Conservation (phyloP, 169 alveolate genomes). For the Babesia caballi region DNA sequence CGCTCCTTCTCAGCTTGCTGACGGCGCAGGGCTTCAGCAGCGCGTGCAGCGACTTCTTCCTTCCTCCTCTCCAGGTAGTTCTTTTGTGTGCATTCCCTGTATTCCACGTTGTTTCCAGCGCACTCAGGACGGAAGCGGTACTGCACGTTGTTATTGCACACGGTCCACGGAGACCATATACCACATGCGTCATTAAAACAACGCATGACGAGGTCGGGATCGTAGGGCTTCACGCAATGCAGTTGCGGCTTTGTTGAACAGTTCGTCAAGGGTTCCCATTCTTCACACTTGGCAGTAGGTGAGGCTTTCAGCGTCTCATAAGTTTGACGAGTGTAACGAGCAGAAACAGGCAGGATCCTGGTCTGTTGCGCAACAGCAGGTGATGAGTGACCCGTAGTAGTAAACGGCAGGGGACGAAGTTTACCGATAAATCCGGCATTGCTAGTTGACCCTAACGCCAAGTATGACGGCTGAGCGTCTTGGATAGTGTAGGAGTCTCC, state of each 20-base stretch:
- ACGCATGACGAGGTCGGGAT: not conserved
- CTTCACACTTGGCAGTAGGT: constrained; percentile 3
- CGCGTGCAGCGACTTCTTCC: not conserved
- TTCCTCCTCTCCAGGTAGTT: not conserved
- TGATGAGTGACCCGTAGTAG: too few relatives aligned
- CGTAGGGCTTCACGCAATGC: constrained; percentile 14
- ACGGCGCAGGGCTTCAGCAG: not conserved
- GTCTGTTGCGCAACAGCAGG: not conserved
- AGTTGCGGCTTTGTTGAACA: constrained; percentile 36
- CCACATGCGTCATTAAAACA: constrained; percentile 31
- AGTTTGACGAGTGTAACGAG: not conserved
- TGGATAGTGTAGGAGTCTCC: not conserved
- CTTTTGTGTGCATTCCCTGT: constrained; percentile 18
- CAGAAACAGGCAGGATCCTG: not conserved
- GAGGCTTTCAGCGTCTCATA: not conserved
- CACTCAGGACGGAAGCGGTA: constrained; percentile 41
- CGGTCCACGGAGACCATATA: constrained; percentile 52
- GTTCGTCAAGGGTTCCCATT: constrained; percentile 52
- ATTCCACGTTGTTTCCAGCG: constrained; percentile 30
- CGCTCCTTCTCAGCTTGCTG: not conserved
- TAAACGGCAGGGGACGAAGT: too few relatives aligned
- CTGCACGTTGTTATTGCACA: constrained; percentile 36
- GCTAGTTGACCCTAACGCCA: not conserved
- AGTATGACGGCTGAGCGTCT: not conserved
- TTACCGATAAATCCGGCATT: too few relatives aligned